A percentile compares a stretch with the other conserved stretches of the same genome.
Conservation (phyloP, 176 grass and related monocot species). For the Rhynchospora tenuis region DNA sequence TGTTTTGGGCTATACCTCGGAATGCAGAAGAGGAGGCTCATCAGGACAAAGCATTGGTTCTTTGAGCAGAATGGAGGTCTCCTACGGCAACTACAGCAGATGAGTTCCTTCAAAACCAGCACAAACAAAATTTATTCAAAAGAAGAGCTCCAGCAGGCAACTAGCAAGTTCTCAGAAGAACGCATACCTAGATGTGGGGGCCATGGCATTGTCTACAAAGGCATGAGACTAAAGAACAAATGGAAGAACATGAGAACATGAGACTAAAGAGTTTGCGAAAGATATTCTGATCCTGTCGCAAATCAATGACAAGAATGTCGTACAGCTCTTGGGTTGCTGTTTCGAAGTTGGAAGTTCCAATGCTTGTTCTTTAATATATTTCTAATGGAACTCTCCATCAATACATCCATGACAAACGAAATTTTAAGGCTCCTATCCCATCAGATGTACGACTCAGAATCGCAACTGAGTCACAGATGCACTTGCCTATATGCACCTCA, state of each 20-base stretch:
- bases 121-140: conserved; percentile 37
- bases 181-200: conserved; percentile 28
- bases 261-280: conserved; percentile 36
- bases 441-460: conserved; percentile 18
- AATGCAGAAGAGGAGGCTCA: conserved; percentile 34
- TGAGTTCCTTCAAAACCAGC: background rate
- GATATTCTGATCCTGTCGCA: conserved; percentile 57
- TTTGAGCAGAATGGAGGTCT: conserved; percentile 59
- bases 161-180: conserved; percentile 5
- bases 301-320: conserved; percentile 50
- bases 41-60: conserved; percentile 35
- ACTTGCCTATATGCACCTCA: conserved; percentile 32
- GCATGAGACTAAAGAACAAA: conserved; percentile 34
- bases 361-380: conserved; percentile 46
- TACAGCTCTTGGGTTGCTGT: conserved; percentile 52
- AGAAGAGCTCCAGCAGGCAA: too few relatives aligned
- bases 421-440: background rate
- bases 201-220: conserved; percentile 41
- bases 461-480: conserved; percentile 38
- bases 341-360: conserved; percentile 46
- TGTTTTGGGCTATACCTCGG: conserved; percentile 25
- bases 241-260: conserved; percentile 26
- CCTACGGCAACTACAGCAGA: conserved; percentile 33
- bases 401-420: conserved; percentile 32
- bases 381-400: conserved; percentile 45